Conservation (phyloP, 495 filamentous ascomycete genomes). For the Pyrenula aspistea region DNA sequence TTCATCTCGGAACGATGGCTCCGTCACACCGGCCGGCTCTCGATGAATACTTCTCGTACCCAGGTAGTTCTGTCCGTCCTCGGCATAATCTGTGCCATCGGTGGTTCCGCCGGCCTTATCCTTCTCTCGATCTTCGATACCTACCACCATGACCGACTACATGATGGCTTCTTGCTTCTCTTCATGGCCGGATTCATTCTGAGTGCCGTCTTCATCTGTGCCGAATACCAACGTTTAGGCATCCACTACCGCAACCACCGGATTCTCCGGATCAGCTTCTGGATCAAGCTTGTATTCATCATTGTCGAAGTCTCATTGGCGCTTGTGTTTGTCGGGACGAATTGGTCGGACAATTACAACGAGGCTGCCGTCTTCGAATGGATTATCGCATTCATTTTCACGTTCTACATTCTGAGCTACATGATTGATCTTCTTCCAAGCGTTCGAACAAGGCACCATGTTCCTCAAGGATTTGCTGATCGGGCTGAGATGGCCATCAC, state of each 20-base stretch:
- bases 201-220: conserved; percentile 73
- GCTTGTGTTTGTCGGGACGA: conserved; percentile 44
- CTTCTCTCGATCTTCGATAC: conserved; percentile 81
- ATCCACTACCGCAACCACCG: conserved; percentile 61
- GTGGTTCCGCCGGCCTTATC: conserved; percentile 70
- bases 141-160: conserved; percentile 43
- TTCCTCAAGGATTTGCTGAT: conserved; percentile 23
- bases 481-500: neutral
- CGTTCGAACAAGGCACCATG: conserved; percentile 44
- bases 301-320: conserved; percentile 66
- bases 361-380: conserved; percentile 58
- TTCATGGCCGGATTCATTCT: conserved; percentile 68
- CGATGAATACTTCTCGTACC: conserved; percentile 49
- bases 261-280: conserved; percentile 65
- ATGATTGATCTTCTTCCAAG: conserved; percentile 79
- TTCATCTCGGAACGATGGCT: conserved; percentile 75
- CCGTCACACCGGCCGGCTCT: conserved; percentile 61
- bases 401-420: conserved; percentile 80
- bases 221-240: conserved; percentile 77
- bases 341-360: conserved; percentile 31
- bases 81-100: conserved; percentile 60
- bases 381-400: conserved; percentile 83
- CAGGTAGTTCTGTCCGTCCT: conserved; percentile 61
- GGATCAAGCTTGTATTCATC: conserved; percentile 71
- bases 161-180: conserved; percentile 66